These are phyloP conservation scores for Saccharomycopsis malanga DNA, from an alignment of 805 yeast genomes.

Conservation along the genomic window DNA sequence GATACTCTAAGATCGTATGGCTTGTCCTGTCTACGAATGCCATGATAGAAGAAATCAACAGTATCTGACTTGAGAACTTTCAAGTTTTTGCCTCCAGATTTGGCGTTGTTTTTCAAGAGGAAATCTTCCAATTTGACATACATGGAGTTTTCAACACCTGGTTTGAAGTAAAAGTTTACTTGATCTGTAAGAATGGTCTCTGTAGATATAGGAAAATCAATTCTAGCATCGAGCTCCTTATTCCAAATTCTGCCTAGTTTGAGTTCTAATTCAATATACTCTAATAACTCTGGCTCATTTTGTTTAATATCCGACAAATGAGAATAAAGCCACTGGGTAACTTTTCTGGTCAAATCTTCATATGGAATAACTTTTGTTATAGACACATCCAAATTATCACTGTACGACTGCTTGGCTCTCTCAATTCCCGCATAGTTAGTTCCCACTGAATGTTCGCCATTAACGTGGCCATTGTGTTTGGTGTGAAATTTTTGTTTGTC, in stretches of 20 bases:
- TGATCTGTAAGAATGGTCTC: slow-evolving; percentile 57
- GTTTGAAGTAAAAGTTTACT: slow-evolving; percentile 49
- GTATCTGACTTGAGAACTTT: slow-evolving; percentile 54
- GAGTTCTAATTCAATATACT: slow-evolving; percentile 64
- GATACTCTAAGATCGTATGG: slow-evolving; percentile 62
- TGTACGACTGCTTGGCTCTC: slow-evolving; percentile 5
- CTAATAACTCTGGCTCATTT: slow-evolving; percentile 36
- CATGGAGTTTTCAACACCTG: slow-evolving; percentile 59
- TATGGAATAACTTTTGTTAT: slow-evolving; percentile 72
- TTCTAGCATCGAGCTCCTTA: slow-evolving; percentile 52
- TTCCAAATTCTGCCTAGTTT: slow-evolving; percentile 69
- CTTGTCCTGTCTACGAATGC: slow-evolving; percentile 54
- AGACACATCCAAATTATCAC: slow-evolving; percentile 31
- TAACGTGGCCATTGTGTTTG: not conserved
- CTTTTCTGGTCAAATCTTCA: slow-evolving; percentile 71
- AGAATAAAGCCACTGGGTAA: slow-evolving; percentile 87
- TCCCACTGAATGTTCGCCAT: not conserved
- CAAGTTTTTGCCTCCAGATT: slow-evolving; percentile 47
- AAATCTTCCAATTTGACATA: slow-evolving; percentile 50
- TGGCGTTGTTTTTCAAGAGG: slow-evolving; percentile 46
- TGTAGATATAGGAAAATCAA: slow-evolving; percentile 58
- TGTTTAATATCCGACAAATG: slow-evolving; percentile 57
- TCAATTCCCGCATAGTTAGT: slow-evolving; percentile 8
- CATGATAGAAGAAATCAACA: slow-evolving; percentile 56
- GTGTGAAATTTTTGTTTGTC: not conserved